These are phyloP conservation scores for Pseudocercospora fuligena DNA, from an alignment of 2,329 filamentous ascomycete genomes.

Conservation along the genomic window DNA sequence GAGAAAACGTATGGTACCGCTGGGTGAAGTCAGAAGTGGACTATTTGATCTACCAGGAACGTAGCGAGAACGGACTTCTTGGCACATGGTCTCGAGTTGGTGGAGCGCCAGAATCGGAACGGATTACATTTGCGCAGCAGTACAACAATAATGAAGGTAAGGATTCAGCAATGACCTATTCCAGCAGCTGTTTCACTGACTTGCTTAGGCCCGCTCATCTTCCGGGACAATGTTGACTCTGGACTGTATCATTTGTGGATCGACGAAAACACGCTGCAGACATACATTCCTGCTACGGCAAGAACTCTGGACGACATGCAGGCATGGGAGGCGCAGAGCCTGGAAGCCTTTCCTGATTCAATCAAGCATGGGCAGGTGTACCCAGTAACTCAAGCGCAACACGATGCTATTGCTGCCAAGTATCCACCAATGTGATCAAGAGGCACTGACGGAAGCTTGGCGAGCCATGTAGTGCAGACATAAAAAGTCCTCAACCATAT, in stretches of 20 bases:
- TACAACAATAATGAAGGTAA: slow-evolving; percentile 26
- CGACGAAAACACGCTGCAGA: slow-evolving; percentile 28
- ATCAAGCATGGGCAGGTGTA: slow-evolving; percentile 28
- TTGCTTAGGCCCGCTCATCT: slow-evolving; percentile 15
- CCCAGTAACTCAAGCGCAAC: slow-evolving; percentile 24
- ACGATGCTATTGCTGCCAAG: slow-evolving; percentile 23
- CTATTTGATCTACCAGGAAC: slow-evolving; percentile 26
- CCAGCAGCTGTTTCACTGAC: too few species aligned
- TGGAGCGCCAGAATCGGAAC: slow-evolving; percentile 15
- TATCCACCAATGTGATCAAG: slow-evolving; percentile 12
- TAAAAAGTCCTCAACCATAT: too few species aligned
- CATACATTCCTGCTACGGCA: slow-evolving; percentile 27
- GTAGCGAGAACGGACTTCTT: slow-evolving; percentile 24
- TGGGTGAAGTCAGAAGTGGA: slow-evolving; percentile 28
- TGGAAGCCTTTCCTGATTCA: slow-evolving; percentile 24
- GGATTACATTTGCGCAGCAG: slow-evolving; percentile 25
- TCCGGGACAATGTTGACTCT: slow-evolving; percentile 27
- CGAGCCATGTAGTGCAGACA: too few species aligned
- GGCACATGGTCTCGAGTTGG: slow-evolving; percentile 26
- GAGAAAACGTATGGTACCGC: slow-evolving; percentile 27
- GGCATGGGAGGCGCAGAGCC: slow-evolving; percentile 22
- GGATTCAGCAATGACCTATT: too few species aligned
- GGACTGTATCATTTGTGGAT: slow-evolving; percentile 29
- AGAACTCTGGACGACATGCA: slow-evolving; percentile 27
- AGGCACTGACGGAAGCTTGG: too few species aligned